Base-by-base conservation (phyloP, 2,329 filamentous ascomycete genomes). In the Cordyceps farinosa region DNA sequence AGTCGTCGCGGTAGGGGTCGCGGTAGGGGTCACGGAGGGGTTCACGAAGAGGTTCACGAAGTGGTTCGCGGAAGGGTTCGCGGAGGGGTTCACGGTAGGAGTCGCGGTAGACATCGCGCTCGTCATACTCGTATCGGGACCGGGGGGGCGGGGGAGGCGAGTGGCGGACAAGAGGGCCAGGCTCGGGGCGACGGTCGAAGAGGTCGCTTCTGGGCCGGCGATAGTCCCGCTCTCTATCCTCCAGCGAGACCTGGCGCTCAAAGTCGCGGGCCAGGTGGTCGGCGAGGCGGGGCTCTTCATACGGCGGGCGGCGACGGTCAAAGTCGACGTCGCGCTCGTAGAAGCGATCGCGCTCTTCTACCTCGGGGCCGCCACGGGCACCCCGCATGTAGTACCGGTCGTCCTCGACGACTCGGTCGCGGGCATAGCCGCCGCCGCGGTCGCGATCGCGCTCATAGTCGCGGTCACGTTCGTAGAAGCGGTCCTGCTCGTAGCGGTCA, bases 141-240 rank as follows among this genome's bases (percentile, higher is more conserved):
- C 74, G 68, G 17, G 61, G 29, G 17, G 61, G 45, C n/a, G 61
- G 61, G 48, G 61, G 52, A 32, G 51, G 44, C 15, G 44, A 50
- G 15, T 34, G 60, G 17, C 60, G 60, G 13, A 75, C 74, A 3
- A 74, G 78, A 50, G 74, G 74, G 50, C 74, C 79, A 70, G 84
- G 84, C 61, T 87, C 61, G 1, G 90, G 89, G 34, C 87, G 87
- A 55, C 92, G 87, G 75, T 97, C 93, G 72, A 92, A 97, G 0
- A 90, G 96, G 74, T 97, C 93, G 45, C 97, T 82, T 36, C 82
- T 71, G 2, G 92, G 92, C 52, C 90, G 83, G 40, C 83, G 81
- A 51, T 69, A 65, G 42, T 75, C 72, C 38, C 80, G 78, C 66
- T 88, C 86, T 63, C 81, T 80, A 64, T 83, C 79, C 6, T 57